phyloP scores from a whole-genome alignment of 139 green algal species.

The Mychonastes homosphaera region DNA sequence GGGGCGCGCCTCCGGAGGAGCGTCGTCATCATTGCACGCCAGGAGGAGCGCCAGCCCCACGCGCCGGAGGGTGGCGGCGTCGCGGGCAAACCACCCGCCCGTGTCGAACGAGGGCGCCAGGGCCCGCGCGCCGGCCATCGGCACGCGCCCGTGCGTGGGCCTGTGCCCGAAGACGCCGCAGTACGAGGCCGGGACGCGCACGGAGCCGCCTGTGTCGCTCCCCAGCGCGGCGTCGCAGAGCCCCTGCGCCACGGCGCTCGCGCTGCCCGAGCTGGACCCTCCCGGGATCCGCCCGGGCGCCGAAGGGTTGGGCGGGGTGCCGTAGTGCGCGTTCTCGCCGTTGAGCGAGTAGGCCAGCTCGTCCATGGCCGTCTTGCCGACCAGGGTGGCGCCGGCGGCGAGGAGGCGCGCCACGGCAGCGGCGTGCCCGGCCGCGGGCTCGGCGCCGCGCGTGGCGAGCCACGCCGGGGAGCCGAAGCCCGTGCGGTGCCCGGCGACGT shows the following conservation, averaged over 20 bases:
- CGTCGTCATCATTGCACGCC: conserved; percentile 53
- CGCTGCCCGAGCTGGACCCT: conserved; percentile 83
- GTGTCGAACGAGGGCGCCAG: conserved; percentile 81
- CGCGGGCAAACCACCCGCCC: conserved; percentile 15
- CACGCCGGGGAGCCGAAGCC: conserved; percentile 73
- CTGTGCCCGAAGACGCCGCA: conserved; percentile 80
- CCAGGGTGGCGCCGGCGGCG: conserved; percentile 47
- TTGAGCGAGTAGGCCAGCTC: conserved; percentile 73
- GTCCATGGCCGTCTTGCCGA: conserved; percentile 86
- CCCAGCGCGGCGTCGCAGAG: conserved; percentile 68
- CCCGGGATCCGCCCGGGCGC: conserved; percentile 70
- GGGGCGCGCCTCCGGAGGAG: not conserved
- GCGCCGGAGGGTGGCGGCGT: not conserved
- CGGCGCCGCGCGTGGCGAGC: conserved; percentile 49
- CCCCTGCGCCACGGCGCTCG: conserved; percentile 59
- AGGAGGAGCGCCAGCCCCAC: conserved; percentile 54
- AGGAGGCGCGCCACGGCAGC: conserved; percentile 59
- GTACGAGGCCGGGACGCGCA: conserved; percentile 79
- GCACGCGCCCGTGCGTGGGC: conserved; percentile 66
- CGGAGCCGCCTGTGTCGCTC: conserved; percentile 81
- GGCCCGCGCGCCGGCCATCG: conserved; percentile 35
- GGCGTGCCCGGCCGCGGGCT: conserved; percentile 35
- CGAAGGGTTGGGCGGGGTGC: conserved; percentile 74
- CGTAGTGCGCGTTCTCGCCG: conserved; percentile 82
- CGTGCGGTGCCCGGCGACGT: conserved; percentile 50